These are phyloP conservation scores for Phytopythium sindhum DNA, from an alignment of 352 stramenopile species.

Conservation along the genomic window DNA sequence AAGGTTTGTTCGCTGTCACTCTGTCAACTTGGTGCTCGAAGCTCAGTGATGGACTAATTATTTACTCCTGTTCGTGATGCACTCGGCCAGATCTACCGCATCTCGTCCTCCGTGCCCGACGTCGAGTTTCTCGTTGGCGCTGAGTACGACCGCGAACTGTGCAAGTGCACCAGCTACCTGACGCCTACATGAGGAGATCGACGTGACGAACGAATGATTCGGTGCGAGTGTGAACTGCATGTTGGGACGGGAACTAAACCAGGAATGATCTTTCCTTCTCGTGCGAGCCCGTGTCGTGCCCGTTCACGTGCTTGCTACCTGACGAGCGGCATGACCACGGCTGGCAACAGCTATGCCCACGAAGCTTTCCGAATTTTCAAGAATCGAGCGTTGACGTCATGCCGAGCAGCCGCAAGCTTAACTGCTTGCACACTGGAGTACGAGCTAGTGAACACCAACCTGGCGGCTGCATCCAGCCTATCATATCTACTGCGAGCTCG, in stretches of 20 bases:
- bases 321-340: too few species aligned
- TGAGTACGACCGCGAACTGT: constrained; percentile 81
- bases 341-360: too few species aligned
- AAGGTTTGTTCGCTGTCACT: constrained; percentile 43
- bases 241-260: neutral
- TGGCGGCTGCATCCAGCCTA: too few species aligned
- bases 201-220: neutral
- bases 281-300: neutral
- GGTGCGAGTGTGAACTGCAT: neutral
- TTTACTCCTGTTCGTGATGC: neutral
- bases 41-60: neutral
- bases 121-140: constrained; percentile 86
- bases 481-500: too few species aligned
- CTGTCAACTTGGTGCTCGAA: neutral
- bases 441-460: too few species aligned
- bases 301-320: too few species aligned
- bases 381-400: too few species aligned
- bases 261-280: neutral
- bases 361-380: too few species aligned
- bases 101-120: constrained; percentile 69
- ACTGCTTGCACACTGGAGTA: too few species aligned
- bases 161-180: constrained; percentile 79
- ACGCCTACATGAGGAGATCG: constrained; percentile 31
- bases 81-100: constrained; percentile 62
- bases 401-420: too few species aligned